Percentiles rank a stretch among this genome's conserved stretches.
Conservation (phyloP, 2,329 filamentous ascomycete genomes). For the Fusarium mexicanum region DNA sequence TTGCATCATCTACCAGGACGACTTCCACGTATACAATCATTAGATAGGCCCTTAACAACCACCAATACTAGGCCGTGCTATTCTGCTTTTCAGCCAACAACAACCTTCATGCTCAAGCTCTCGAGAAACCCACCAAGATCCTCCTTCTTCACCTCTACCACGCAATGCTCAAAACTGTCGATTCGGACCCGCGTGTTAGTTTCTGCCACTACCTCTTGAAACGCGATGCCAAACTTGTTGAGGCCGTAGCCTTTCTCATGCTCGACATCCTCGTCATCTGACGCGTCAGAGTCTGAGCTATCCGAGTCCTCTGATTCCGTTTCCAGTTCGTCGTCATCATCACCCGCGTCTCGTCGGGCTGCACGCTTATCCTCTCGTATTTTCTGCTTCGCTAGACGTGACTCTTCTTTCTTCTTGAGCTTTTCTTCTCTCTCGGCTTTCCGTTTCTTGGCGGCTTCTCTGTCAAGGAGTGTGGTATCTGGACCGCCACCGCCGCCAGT, state of each 20-base stretch:
- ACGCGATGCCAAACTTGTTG: constrained; percentile 93
- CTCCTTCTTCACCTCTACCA: constrained; percentile 97
- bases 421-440: constrained; percentile 71
- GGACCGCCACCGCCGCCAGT: constrained; percentile 87
- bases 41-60: neutral
- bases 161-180: constrained; percentile 96
- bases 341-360: constrained; percentile 59
- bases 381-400: constrained; percentile 65
- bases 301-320: constrained; percentile 56
- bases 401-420: constrained; percentile 69
- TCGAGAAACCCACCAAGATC: constrained; percentile 92
- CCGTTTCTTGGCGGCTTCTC: constrained; percentile 71
- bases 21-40: constrained; percentile 15
- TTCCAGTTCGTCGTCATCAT: constrained; percentile 60
- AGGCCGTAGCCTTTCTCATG: constrained; percentile 75
- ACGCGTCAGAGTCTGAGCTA: constrained; percentile 55
- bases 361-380: constrained; percentile 69
- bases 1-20: constrained; percentile 11
- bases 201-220: constrained; percentile 93
- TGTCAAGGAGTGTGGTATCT: constrained; percentile 74
- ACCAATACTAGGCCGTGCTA: neutral
- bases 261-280: constrained; percentile 63
- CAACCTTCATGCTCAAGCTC: constrained; percentile 88
- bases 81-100: constrained; percentile 64
- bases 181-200: constrained; percentile 90